Evolutionary conservation across 345 rosid species (phyloP).

Genomic region (Aquilaria malaccensis): DNA sequence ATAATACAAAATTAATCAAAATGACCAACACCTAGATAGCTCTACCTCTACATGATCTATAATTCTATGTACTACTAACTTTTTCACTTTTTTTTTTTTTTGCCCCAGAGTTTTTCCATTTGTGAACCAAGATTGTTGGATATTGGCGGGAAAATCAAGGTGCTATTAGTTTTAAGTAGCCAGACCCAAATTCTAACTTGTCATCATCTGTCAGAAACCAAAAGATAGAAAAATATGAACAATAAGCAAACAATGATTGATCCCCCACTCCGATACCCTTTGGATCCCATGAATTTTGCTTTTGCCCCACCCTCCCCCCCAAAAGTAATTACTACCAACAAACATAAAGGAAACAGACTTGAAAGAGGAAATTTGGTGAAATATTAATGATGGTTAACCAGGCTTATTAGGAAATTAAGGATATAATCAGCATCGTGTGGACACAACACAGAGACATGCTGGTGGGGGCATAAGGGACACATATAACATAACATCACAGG

Average conservation of each 20-base stretch:
- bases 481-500: constrained; percentile 3
- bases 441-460: neutral
- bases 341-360: neutral
- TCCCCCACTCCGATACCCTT: constrained; percentile 20
- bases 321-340: too few species aligned
- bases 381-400: too few species aligned
- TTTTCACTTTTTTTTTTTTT: neutral
- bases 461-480: constrained; percentile 12
- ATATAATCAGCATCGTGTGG: neutral
- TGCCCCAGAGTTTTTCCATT: neutral
- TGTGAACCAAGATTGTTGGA: constrained; percentile 24
- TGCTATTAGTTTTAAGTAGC: neutral
- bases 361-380: neutral
- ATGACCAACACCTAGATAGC: constrained; percentile 6
- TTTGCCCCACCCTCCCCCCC: neutral
- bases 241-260: constrained; percentile 37
- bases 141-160: constrained; percentile 35
- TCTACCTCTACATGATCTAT: too few species aligned
- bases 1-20: constrained; percentile 14
- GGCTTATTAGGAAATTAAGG: neutral
- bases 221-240: constrained; percentile 5
- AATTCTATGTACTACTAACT: neutral
- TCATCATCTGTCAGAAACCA: constrained; percentile 25
- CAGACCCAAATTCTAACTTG: constrained; percentile 43
- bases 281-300: constrained; percentile 21